Base-by-base conservation (phyloP, 2,329 filamentous ascomycete species). In the Myriosclerotinia curreyana region DNA sequence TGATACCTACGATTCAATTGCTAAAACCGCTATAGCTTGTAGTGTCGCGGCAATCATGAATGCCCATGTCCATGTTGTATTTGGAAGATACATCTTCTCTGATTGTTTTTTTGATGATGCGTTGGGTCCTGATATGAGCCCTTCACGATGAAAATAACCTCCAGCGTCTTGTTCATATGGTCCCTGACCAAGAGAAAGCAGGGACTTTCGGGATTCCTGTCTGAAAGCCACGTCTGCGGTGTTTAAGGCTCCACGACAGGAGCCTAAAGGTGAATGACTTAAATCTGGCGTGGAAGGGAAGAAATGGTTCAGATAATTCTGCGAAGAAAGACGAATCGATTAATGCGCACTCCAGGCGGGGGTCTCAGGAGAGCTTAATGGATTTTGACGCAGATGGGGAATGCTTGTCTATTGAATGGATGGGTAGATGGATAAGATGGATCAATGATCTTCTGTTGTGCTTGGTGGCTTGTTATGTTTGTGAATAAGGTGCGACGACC, bases 61-160 rank as follows among this genome's bases (percentile, higher is more conserved):
- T 67, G 86, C 81, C 82, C 92, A 94, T 20, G 93, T 92, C 94
- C 95, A 99, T 73, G 83, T 85, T 64, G 90, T 90, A 74, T 87
- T 90, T 71, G 96, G 88, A 71, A 70, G 70, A 75, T 92, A 94
- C 80, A 93, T 86, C 71, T 78, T 85, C 70, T 64, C 66, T 74
- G 72, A 68, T 55, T 66, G 53, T 66, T 44, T 53, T 56, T 64
- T 58, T 12, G 66, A 51, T 48, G 34, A 40, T 20, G 25, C 60
- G 60, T 63, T 28, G 31, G 60, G 31, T 52, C 69, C 64, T 55
- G 69, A 68, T 67, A 65, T 46, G 59, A 74, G 65, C 46, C 73
- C 73, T 69, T 74, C 70, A 64, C 73, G 70, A 65, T 69, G 66
- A 50, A 72, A 71, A 65, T 74, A 74, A 50, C 72, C 72, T 72